Base-by-base conservation (phyloP, 768 basidiomycete species). In the Macrolepiota dolichaula region DNA sequence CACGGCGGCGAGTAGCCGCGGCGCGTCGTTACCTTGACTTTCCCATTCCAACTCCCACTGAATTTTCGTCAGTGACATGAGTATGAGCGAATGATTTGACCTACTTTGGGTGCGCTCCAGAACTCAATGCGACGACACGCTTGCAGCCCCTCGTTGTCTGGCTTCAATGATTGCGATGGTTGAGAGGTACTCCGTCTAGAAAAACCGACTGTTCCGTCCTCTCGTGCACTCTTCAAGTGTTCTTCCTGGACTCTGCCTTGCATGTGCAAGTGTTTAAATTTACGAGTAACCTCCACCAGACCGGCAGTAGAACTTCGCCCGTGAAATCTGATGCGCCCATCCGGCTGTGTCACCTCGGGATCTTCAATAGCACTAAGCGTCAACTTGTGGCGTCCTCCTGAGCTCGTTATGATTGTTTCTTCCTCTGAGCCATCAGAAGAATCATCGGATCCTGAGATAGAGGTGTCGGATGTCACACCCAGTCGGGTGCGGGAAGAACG, bases 1-100 rank as follows among this genome's bases (percentile, higher is more conserved):
- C 62, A 78, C 70, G 47, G 68, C 64, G 51, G 72, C 68, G 58
- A 81, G 62, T 13, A 76, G 62, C 29, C 68, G 65, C 29, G 62
- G 70, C 5, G 68, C 67, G 52, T 74, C 70, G 46, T 69, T 64
- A 64, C 73, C 73, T 53, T 74, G 71, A 19, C 80, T 78, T 70
- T 87, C 86, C 67, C 79, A 86, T 27, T 70, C 70, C 42, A 78
- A 67, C 69, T 89, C 88, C 85, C 87, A 88, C 86, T 88, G 62
- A 40, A 53, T 19, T 6, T 11, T n/a, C 46, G 29, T 53, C 22
- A 62, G 56, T 36, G 35, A n/a, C 38, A 46, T 29, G 27, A 22
- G 44, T 44, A 64, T 42, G 61, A 55, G 19, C 29, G 19, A 42
- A 54, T 12, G 25, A 22, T 29, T 35, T 15, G 13, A 73, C 84